These are phyloP conservation scores for Fusarium pseudograminearum DNA, from an alignment of 2,329 filamentous ascomycete genomes.

Conservation along the genomic window DNA sequence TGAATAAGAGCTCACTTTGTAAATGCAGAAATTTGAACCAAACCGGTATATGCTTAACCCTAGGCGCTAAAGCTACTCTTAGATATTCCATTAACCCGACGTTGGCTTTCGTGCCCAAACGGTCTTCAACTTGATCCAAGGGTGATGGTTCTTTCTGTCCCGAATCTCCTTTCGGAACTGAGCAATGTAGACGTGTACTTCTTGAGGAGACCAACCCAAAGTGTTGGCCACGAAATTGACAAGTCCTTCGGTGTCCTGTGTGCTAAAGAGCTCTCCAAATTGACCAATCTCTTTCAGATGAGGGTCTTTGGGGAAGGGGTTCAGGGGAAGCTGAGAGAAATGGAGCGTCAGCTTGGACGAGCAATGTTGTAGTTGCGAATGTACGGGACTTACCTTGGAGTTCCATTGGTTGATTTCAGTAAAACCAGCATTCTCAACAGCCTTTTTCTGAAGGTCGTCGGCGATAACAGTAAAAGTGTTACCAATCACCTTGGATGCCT, in stretches of 20 bases:
- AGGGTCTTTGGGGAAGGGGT: constrained; percentile 34
- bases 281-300: constrained; percentile 38
- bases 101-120: constrained; percentile 29
- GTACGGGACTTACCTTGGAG: constrained; percentile 9
- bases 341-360: neutral
- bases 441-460: constrained; percentile 22
- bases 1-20: neutral
- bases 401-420: constrained; percentile 36
- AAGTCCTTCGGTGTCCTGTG: constrained; percentile 37
- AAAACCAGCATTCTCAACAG: constrained; percentile 28
- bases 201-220: constrained; percentile 25
- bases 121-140: constrained; percentile 10
- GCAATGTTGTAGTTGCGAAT: rapidly evolving
- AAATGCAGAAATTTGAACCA: neutral
- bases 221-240: constrained; percentile 36
- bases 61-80: neutral
- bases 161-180: constrained; percentile 30
- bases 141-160: constrained; percentile 29
- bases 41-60: rapidly evolving
- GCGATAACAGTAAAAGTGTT: constrained; percentile 37
- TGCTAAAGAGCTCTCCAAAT: constrained; percentile 34
- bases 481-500: constrained; percentile 27
- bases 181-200: constrained; percentile 31
- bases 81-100: neutral
- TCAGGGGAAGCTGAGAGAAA: constrained; percentile 12